A percentile compares a stretch with the other conserved stretches of the same genome.
These are phyloP conservation scores for Glonium stellatum DNA, from an alignment of 495 filamentous ascomycete genomes.

Conservation along the genomic window DNA sequence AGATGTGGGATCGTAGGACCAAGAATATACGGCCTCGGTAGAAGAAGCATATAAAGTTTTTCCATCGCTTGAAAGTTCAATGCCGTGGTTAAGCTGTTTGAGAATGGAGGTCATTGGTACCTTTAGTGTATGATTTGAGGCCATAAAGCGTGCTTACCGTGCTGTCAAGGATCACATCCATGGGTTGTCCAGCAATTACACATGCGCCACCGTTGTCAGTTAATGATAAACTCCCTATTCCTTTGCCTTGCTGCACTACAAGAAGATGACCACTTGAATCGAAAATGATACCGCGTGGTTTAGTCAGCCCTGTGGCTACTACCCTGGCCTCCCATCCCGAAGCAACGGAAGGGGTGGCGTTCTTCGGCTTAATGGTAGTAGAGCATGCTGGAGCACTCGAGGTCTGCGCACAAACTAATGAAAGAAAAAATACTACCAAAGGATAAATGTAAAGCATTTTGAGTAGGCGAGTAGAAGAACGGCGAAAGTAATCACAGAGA, in stretches of 20 bases:
- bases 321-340: slow-evolving; percentile 52
- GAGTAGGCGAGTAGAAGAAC: not conserved
- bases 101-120: not conserved
- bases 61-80: slow-evolving; percentile 56
- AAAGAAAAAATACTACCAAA: not conserved
- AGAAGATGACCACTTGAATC: slow-evolving; percentile 55
- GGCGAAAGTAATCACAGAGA: no score
- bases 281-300: slow-evolving; percentile 54
- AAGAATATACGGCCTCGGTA: slow-evolving; percentile 48
- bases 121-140: not conserved
- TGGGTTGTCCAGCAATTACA: slow-evolving; percentile 30
- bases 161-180: slow-evolving; percentile 28
- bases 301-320: slow-evolving; percentile 45
- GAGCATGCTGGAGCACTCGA: slow-evolving; percentile 24
- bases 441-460: not conserved
- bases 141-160: slow-evolving; percentile 34
- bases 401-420: slow-evolving; percentile 12
- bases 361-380: slow-evolving; percentile 27
- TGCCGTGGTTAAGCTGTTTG: slow-evolving; percentile 61
- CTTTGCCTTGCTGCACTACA: slow-evolving; percentile 48
- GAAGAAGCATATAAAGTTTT: slow-evolving; percentile 59
- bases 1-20: slow-evolving; percentile 50
- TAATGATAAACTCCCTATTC: slow-evolving; percentile 50
- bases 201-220: slow-evolving; percentile 48
- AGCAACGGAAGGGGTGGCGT: slow-evolving; percentile 45